phyloP scores from a whole-genome alignment of 306 rosid genomes.

The Cucumis hystrix region DNA sequence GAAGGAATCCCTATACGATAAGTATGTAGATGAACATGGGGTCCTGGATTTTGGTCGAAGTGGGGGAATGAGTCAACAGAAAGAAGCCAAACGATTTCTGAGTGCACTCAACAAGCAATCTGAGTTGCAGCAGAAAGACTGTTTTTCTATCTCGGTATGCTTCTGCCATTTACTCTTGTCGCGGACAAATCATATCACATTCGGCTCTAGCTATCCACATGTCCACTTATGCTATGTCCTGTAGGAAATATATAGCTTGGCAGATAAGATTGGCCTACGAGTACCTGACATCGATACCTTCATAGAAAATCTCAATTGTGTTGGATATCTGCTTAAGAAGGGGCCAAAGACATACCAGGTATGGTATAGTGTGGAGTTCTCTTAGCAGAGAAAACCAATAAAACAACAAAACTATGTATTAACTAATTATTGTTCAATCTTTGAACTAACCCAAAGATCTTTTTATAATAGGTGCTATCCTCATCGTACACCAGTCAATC shows the following conservation, averaged over 20 bases:
- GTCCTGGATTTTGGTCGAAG: constrained; percentile 86
- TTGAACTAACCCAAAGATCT: neutral
- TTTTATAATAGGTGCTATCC: constrained; percentile 45
- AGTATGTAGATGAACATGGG: constrained; percentile 90
- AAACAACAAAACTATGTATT: neutral
- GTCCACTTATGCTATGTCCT: neutral
- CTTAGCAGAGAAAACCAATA: neutral
- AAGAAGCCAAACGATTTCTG: constrained; percentile 85
- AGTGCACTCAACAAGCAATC: constrained; percentile 89
- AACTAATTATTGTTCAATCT: neutral
- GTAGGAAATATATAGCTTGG: constrained; percentile 89
- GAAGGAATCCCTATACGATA: constrained; percentile 91
- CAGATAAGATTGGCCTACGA: constrained; percentile 62
- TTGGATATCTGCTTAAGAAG: constrained; percentile 74
- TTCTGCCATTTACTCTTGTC: constrained; percentile 5
- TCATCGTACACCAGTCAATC: constrained; percentile 55
- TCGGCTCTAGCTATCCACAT: constrained; percentile 1
- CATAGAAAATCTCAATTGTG: constrained; percentile 67
- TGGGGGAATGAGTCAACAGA: constrained; percentile 98
- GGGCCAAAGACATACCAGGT: constrained; percentile 94
- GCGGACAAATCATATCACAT: neutral
- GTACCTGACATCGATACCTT: constrained; percentile 86
- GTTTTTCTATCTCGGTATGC: constrained; percentile 63
- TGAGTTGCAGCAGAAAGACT: constrained; percentile 75
- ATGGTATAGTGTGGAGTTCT: neutral